These are phyloP conservation scores for Beauveria varroae DNA, from an alignment of 2,329 filamentous ascomycete species.

Conservation along the genomic window DNA sequence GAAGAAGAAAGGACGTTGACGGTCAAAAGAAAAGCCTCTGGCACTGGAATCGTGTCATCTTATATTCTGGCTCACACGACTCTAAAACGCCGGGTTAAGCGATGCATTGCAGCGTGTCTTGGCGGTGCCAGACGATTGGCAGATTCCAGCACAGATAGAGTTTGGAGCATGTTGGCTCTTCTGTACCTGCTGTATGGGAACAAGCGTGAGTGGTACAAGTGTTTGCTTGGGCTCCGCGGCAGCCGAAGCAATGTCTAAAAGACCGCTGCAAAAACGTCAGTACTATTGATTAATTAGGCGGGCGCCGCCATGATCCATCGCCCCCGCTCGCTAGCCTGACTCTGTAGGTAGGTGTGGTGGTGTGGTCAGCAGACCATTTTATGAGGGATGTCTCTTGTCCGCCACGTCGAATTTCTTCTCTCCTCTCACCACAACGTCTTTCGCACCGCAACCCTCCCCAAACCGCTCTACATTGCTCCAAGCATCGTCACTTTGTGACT, in stretches of 20 bases:
- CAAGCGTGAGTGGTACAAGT: background rate
- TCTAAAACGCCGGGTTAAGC: background rate
- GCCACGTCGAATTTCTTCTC: background rate
- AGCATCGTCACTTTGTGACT: conserved; percentile 9
- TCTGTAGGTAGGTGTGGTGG: background rate
- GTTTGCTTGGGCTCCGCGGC: background rate
- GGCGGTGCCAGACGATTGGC: conserved; percentile 10
- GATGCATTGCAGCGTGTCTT: conserved; percentile 3
- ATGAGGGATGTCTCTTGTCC: background rate
- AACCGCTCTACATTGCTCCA: background rate
- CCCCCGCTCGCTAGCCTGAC: background rate
- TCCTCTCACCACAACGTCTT: background rate
- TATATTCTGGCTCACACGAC: background rate
- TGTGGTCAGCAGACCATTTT: conserved; percentile 11
- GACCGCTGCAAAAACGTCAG: too few species aligned
- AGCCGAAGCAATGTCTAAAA: background rate
- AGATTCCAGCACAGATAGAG: background rate
- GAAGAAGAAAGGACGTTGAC: background rate
- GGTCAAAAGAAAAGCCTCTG: background rate
- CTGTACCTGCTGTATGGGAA: background rate
- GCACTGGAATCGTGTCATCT: background rate
- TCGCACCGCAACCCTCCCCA: background rate
- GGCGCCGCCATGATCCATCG: background rate
- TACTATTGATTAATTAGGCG: too few species aligned
- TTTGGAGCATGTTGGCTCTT: background rate